Percentiles rank a stretch among this genome's conserved stretches.
Evolutionary conservation across 2,329 filamentous ascomycete species (phyloP).

Genomic region (Aspergillus awamori): DNA sequence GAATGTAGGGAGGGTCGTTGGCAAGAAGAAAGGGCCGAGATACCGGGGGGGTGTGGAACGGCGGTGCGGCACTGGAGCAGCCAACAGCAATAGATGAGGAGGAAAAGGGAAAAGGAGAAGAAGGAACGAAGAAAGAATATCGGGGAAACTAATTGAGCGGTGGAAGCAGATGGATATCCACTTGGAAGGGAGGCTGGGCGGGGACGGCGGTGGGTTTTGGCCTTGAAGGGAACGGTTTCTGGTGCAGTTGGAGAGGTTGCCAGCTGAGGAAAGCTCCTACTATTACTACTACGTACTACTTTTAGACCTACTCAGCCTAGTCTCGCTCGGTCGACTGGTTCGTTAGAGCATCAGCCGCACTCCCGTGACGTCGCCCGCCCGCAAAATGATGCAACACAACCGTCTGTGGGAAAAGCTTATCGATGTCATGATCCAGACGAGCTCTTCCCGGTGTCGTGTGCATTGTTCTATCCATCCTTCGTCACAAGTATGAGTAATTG

Average conservation of each 20-base stretch:
- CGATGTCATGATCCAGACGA: too few species aligned
- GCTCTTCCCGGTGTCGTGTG: background rate
- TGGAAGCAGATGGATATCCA: slow-evolving; percentile 11
- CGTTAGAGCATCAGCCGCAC: background rate
- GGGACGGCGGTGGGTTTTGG: slow-evolving; percentile 18
- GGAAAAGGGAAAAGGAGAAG: background rate
- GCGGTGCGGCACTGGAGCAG: slow-evolving; percentile 1
- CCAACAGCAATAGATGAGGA: slow-evolving; percentile 6
- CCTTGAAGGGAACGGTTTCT: slow-evolving; percentile 4
- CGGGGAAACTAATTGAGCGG: slow-evolving; percentile 18
- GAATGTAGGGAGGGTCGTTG: slow-evolving; percentile 1
- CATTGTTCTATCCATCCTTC: background rate
- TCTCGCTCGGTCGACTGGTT: background rate
- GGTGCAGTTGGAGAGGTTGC: slow-evolving; percentile 1
- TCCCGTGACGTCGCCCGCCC: slow-evolving; percentile 11
- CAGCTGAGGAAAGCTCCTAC: background rate
- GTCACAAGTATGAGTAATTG: background rate
- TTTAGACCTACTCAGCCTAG: background rate
- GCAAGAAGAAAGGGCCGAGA: background rate
- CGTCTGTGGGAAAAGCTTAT: background rate
- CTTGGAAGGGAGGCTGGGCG: slow-evolving; percentile 23
- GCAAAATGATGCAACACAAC: slow-evolving; percentile 9
- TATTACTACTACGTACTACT: background rate
- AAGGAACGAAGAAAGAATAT: slow-evolving; percentile 14
- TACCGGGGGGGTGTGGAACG: slow-evolving; percentile 4